Base-by-base conservation (phyloP, 352 stramenopile genomes). In the Phytophthora ramorum region DNA sequence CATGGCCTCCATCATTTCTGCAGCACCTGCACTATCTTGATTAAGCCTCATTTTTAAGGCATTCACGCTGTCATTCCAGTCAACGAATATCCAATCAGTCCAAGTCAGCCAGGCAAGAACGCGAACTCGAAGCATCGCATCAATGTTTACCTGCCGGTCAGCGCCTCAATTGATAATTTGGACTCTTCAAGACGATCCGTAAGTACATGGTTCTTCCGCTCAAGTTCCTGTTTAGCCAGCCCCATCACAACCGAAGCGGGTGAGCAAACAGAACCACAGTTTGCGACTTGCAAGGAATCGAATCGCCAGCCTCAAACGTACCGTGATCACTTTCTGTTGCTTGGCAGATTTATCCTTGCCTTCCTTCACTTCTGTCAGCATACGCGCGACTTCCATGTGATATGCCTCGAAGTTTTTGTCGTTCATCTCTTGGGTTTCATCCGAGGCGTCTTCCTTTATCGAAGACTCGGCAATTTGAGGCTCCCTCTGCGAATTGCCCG, bases 341-440 rank as follows among this genome's bases (percentile, higher is more conserved):
- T 90, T 91, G 40, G 74, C 47, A 20, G 70, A 66, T 28, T 81
- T 77, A 35, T 80, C 79, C 38, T 90, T 87, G 12, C 66, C 72
- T 38, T 88, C 78, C 43, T 92, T 82, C 19, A 92, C 78, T 58
- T 94, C 83, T 0, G 69, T 66, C 28, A 91, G 69, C 67, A 92
- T 81, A 13, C 77, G 73, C 14, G 87, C 72, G 7, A 92, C 63
- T 51, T 93, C 80, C 24, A 88, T 81, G 52, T 90, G 81, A 40
- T 94, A 92, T 0, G 60, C 64, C 40, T 92, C 82, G 45, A 94
- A 92, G 50, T 76, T 87, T 26, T 79, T 85, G 20, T 89, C 74
- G 46, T 91, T 81, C 12, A 92, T 66, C 30, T 82, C 80, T 7
- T 78, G 35, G 0, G 48, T 14, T 26, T 73, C 56, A 8, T 63